Conservation (phyloP, 228 moss, liverwort and hornwort species). For the Sphagnum fallax region DNA sequence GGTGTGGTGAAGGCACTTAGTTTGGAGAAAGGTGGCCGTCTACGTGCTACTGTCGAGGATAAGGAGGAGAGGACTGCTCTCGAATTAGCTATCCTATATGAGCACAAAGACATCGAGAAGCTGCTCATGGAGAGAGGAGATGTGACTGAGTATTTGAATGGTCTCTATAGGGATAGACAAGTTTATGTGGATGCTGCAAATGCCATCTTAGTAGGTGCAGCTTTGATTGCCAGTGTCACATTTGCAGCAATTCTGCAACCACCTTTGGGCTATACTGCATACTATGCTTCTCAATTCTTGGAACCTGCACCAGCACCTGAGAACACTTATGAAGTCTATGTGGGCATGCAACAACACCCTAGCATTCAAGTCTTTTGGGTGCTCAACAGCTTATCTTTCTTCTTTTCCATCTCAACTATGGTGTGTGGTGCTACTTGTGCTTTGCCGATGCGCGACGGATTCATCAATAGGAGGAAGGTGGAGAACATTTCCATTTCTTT, state of each 20-base stretch:
- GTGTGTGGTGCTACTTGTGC: slow-evolving; percentile 60
- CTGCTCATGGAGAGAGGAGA: slow-evolving; percentile 55
- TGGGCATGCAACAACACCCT: slow-evolving; percentile 20
- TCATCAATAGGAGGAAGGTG: slow-evolving; percentile 57
- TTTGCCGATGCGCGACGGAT: slow-evolving; percentile 49
- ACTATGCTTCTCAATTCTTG: slow-evolving; percentile 15
- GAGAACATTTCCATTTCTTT: slow-evolving; percentile 51
- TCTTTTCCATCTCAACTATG: slow-evolving; percentile 75
- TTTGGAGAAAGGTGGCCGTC: slow-evolving; percentile 31
- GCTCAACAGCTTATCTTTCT: slow-evolving; percentile 78
- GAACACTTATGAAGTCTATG: slow-evolving; percentile 32
- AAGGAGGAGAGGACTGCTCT: slow-evolving; percentile 42
- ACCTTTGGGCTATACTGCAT: slow-evolving; percentile 35
- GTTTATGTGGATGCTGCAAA: slow-evolving; percentile 74
- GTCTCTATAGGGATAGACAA: slow-evolving; percentile 68
- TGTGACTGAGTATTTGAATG: slow-evolving; percentile 59
- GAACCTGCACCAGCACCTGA: slow-evolving; percentile 19
- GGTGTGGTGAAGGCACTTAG: slow-evolving; percentile 60
- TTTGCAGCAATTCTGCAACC: slow-evolving; percentile 71
- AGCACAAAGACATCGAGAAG: slow-evolving; percentile 61
- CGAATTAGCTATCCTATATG: slow-evolving; percentile 62
- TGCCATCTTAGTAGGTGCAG: slow-evolving; percentile 68
- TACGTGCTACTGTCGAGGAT: slow-evolving; percentile 57
- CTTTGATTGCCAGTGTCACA: slow-evolving; percentile 64
- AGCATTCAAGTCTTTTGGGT: slow-evolving; percentile 60